phyloP scores from a whole-genome alignment of 441 rosid genomes.

The Erysimum pusillum region DNA sequence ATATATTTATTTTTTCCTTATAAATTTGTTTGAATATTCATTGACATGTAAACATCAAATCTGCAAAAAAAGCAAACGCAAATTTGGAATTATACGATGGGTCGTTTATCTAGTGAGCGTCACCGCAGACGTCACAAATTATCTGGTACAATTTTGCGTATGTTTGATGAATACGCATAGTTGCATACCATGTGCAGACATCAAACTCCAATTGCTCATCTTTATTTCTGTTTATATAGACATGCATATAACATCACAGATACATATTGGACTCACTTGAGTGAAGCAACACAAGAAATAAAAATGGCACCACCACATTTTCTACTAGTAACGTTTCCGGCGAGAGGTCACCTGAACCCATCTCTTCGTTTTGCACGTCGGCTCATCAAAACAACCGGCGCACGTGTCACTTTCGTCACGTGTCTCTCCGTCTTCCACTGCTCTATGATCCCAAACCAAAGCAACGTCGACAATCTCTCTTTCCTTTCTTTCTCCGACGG shows the following conservation, averaged over 20 bases:
- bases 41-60: conserved; percentile 10
- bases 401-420: conserved; percentile 52
- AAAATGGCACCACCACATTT: conserved; percentile 47
- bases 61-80: neutral
- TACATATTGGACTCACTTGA: conserved; percentile 17
- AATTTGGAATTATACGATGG: conserved; percentile 11
- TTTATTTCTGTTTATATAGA: neutral
- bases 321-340: conserved; percentile 49
- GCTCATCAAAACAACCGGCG: conserved; percentile 45
- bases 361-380: conserved; percentile 57
- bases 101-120: neutral
- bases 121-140: conserved; percentile 35
- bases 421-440: conserved; percentile 38
- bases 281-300: neutral
- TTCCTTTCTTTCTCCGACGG: conserved; percentile 65
- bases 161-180: conserved; percentile 6
- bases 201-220: conserved; percentile 27
- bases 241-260: neutral
- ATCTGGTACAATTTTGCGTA: conserved; percentile 15
- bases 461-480: conserved; percentile 45
- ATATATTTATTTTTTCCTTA: no score
- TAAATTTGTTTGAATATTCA: neutral
- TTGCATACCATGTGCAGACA: neutral
- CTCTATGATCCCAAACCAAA: conserved; percentile 31
- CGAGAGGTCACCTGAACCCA: conserved; percentile 58